Evolutionary conservation across 208 protist genomes (phyloP), one percentile per base, ranked within the genome.

Genomic region (Crithidia brevicula): DNA sequence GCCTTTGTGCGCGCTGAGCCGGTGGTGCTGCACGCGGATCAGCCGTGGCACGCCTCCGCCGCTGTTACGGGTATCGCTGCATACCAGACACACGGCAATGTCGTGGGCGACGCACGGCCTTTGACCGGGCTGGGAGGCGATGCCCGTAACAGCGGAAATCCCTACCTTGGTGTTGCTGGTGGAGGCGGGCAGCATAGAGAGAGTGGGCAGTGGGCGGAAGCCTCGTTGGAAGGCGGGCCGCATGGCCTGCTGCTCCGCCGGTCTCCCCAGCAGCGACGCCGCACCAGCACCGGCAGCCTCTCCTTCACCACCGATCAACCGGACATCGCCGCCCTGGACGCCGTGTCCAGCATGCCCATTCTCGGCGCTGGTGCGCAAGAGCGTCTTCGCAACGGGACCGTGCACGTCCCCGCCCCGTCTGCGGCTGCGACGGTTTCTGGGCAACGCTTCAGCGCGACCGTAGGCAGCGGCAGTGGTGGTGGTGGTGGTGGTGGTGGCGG

Each of bases 71-170:
- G 18, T 13, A 38, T 9, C 25, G 13, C 36, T 1, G 57, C 58
- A n/a, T 73, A 60, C 31, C 67, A 73, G 38, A 36, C 46, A 13
- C 67, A 73, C 58, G 58, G 67, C 50, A 66, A 43, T 50, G 67
- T 73, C 28, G 67, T 66, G n/a, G 67, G 54, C 8, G 67, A 73
- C 28, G 67, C 67, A 15, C 56, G 49, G 11, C 67, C 67, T 9
- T 36, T 51, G 22, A 60, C 67, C 1, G 13, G 23, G 11, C 16
- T 45, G 50, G 52, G 13, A 4, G 43, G 56, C 27, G 51, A n/a
- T 18, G 18, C 5, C 34, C 22, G 18, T 23, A 2, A 34, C 27
- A 16, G 25, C 16, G 60, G 46, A 7, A 42, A 53, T 33, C 52
- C 38, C 31, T 45, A 45, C 8, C 33, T 22, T 20, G 25, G 25